Base-by-base conservation (phyloP, 164 flowering plant genomes). In the Sextonia rubra region DNA sequence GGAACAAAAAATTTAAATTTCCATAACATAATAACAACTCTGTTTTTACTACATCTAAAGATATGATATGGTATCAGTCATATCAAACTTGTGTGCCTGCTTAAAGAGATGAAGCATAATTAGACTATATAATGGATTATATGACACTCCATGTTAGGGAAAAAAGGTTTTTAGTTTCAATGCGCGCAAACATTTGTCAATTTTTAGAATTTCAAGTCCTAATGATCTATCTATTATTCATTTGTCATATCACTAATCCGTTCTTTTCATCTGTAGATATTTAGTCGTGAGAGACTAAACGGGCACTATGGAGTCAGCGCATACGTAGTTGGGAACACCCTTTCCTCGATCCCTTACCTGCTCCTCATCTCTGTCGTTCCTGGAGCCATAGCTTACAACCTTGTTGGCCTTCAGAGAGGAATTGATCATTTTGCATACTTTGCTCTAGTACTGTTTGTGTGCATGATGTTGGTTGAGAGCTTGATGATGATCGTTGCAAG, bases 401-500 rank as follows among this genome's bases (percentile, higher is more conserved):
- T 82, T 1, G 82, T 72, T 2, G 83, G 86, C 27, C 84, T 86
- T 37, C 86, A 80, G 14, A 66, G 37, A 24, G 82, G 83, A n/a
- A n/a, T 52, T 25, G 75, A 68, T 4, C 83, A 82, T 66, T 88
- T 82, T 64, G 8, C 69, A 6, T 88, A 75, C 84, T 88, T 84
- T 62, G 76, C 68, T 1, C 63, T 82, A 7, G 44, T 76, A 1
- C 78, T 86, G 0, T 81, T 86, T 49, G 70, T 55, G 0, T 77
- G 85, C 70, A 79, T 78, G 80, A 71, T 78, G 77, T 25, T 89
- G 72, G 89, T 85, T 0, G 91, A 89, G 77, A 84, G 93, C 86
- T 69, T 86, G 23, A 87, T 86, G 91, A 86, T 88, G 90, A 69
- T 79, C 3, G 86, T 89, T 0, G 91, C 91, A 12, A 81, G 85